Percentiles rank a stretch among this genome's conserved stretches.
These are phyloP conservation scores for Pseudohyphozyma bogoriensis DNA, from an alignment of 768 basidiomycete genomes.

Conservation along the genomic window DNA sequence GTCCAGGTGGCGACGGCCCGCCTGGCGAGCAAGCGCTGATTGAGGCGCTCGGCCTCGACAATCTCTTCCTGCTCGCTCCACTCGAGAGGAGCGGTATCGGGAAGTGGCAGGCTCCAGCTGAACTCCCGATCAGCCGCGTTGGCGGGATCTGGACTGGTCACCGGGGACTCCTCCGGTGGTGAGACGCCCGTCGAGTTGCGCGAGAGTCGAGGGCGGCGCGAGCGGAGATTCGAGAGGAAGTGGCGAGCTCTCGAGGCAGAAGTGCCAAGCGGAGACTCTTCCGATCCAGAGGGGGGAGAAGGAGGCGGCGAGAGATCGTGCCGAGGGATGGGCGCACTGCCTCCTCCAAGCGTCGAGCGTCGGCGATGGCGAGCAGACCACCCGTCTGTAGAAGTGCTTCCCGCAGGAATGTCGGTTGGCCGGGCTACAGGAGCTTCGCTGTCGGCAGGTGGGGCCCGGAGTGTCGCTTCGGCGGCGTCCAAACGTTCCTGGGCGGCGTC, in stretches of 20 bases:
- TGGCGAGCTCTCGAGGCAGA: conserved; percentile 4
- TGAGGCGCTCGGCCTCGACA: background rate
- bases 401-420: too few relatives aligned
- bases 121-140: too few relatives aligned
- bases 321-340: background rate
- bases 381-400: too few relatives aligned
- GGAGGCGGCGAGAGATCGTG: background rate
- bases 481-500: conserved; percentile 9
- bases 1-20: background rate
- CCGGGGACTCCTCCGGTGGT: background rate
- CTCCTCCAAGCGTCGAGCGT: background rate
- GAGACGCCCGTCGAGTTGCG: conserved; percentile 1
- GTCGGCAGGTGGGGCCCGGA: background rate
- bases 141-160: too few relatives aligned
- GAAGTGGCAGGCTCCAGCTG: too few relatives aligned
- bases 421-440: background rate
- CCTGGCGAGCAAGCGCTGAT: background rate
- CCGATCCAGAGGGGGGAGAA: background rate
- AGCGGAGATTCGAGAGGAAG: conserved; percentile 21
- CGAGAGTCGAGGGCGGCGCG: conserved; percentile 10
- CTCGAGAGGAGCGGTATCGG: too few relatives aligned
- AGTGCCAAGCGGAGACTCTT: background rate
- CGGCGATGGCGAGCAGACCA: background rate
- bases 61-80: background rate
- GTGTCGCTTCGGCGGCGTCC: conserved; percentile 3